Conservation (phyloP, 305 asterid species). For the Ilex paraguariensis region DNA sequence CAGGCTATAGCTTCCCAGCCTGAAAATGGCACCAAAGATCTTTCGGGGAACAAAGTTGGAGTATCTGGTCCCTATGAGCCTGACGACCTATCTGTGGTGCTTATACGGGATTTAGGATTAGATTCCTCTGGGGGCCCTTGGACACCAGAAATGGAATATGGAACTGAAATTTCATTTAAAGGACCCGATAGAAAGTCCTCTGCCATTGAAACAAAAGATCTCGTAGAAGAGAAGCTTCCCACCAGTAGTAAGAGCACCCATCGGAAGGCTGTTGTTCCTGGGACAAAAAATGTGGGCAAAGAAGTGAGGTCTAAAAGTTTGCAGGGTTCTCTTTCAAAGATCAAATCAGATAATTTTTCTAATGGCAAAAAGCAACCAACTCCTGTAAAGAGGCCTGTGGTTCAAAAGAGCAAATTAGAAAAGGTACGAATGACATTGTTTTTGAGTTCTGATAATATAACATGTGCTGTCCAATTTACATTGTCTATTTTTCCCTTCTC, state of each 20-base stretch:
- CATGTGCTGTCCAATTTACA: too few species aligned
- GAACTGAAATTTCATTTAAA: conserved; percentile 44
- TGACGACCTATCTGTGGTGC: conserved; percentile 68
- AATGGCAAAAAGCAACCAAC: conserved; percentile 51
- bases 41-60: conserved; percentile 18
- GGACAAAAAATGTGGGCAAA: conserved; percentile 29
- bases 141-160: conserved; percentile 71
- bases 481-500: neutral
- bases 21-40: conserved; percentile 24
- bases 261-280: conserved; percentile 26
- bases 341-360: conserved; percentile 28
- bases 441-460: neutral
- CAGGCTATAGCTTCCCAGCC: conserved; percentile 22
- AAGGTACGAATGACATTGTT: conserved; percentile 35
- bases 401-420: conserved; percentile 60
- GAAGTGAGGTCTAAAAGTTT: conserved; percentile 32
- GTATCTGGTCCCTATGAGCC: conserved; percentile 35
- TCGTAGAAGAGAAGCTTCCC: conserved; percentile 25
- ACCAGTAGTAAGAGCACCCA: conserved; percentile 34
- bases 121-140: conserved; percentile 50
- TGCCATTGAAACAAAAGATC: conserved; percentile 27
- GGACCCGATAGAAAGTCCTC: conserved; percentile 43
- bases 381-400: conserved; percentile 37
- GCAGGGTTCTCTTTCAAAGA: conserved; percentile 33
- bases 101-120: conserved; percentile 43